Conservation (phyloP, 2,329 filamentous ascomycete genomes). For the Ascochyta clinopodiicola region DNA sequence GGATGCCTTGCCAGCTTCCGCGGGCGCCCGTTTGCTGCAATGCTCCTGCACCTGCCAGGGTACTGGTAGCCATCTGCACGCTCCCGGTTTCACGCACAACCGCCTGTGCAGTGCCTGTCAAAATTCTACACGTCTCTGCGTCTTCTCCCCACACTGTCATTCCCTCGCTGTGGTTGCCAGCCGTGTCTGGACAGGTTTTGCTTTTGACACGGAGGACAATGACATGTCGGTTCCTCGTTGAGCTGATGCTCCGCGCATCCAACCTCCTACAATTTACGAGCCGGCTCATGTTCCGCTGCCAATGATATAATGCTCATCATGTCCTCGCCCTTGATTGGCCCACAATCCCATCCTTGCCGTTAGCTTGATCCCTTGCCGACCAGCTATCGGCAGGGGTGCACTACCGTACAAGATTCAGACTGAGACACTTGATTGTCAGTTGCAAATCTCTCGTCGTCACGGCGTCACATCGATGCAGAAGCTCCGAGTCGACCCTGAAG, state of each 20-base stretch:
- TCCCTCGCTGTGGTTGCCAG: slow-evolving; percentile 3
- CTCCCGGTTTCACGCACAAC: slow-evolving; percentile 38
- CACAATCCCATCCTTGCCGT: slow-evolving; percentile 3
- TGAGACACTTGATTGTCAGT: slow-evolving; percentile 30
- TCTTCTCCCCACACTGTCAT: slow-evolving; percentile 11
- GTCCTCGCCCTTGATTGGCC: slow-evolving; percentile 30
- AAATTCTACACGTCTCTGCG: slow-evolving; percentile 30
- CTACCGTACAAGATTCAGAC: slow-evolving; percentile 20
- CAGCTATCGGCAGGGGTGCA: slow-evolving; percentile 29
- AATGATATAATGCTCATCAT: slow-evolving; percentile 40
- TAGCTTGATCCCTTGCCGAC: slow-evolving; percentile 22
- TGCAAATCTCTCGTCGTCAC: slow-evolving; percentile 18
- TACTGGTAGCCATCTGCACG: slow-evolving; percentile 17
- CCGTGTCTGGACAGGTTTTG: slow-evolving; percentile 16
- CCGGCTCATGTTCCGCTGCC: slow-evolving; percentile 30
- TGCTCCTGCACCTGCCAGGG: slow-evolving; percentile 32
- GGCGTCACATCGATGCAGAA: slow-evolving; percentile 8
- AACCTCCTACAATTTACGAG: slow-evolving; percentile 18
- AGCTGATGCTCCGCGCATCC: slow-evolving; percentile 27
- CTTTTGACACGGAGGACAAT: slow-evolving; percentile 27
- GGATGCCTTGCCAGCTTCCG: slow-evolving; percentile 36
- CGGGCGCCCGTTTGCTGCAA: slow-evolving; percentile 24
- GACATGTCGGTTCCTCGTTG: slow-evolving; percentile 24
- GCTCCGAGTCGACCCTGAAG: neutral
- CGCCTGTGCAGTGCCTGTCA: slow-evolving; percentile 23